Conservation (phyloP, 495 filamentous ascomycete genomes). For the Articulospora tetracladia region DNA sequence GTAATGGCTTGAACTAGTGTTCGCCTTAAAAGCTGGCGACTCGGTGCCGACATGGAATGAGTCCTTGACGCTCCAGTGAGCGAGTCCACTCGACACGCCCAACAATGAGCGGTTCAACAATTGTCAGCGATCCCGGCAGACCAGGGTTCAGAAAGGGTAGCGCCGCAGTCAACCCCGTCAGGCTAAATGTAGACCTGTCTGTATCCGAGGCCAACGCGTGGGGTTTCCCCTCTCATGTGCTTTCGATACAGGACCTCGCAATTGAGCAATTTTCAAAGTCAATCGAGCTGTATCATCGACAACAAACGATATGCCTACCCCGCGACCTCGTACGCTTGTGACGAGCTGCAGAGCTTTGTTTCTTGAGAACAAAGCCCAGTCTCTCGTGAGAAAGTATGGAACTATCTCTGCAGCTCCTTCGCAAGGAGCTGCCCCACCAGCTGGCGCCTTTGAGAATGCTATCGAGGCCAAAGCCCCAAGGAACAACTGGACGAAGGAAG, state of each 20-base stretch:
- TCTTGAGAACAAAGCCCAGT: slow-evolving; percentile 7
- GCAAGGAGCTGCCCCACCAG: slow-evolving; percentile 15
- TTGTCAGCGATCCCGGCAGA: neutral
- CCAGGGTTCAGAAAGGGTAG: neutral
- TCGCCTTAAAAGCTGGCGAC: neutral
- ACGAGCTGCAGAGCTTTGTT: slow-evolving; percentile 13
- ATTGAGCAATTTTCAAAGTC: neutral
- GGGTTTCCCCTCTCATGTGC: neutral
- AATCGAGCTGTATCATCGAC: neutral
- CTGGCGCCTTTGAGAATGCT: slow-evolving; percentile 41
- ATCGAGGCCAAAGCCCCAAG: slow-evolving; percentile 53
- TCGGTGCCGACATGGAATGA: neutral
- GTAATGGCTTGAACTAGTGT: neutral
- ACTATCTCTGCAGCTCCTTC: slow-evolving; percentile 13
- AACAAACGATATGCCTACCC: slow-evolving; percentile 15
- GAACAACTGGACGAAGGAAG: slow-evolving; percentile 73
- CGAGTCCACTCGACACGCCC: neutral
- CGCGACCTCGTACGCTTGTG: slow-evolving; percentile 14
- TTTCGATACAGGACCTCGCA: neutral
- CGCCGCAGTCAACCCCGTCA: neutral
- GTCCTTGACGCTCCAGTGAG: neutral
- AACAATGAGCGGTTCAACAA: slow-evolving; percentile 1
- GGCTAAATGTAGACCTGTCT: neutral
- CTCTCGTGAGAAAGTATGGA: slow-evolving; percentile 19
- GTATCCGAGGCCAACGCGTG: neutral